Evolutionary conservation across 345 rosid genomes (phyloP).

Genomic region (Acer campestre): DNA sequence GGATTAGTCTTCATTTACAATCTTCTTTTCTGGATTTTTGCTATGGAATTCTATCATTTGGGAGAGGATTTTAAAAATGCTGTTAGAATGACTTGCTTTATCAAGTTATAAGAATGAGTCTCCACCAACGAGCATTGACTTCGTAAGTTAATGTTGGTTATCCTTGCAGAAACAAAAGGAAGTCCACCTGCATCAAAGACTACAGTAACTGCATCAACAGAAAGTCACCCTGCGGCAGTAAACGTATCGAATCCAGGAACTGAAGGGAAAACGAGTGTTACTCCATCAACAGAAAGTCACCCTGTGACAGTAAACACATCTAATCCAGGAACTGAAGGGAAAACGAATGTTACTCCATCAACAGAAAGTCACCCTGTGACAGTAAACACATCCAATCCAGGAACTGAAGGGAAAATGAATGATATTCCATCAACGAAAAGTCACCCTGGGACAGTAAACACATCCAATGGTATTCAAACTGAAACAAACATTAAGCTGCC

Average conservation of each 20-base stretch:
- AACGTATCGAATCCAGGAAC: slow-evolving; percentile 44
- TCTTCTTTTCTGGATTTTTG: slow-evolving; percentile 1
- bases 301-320: slow-evolving; percentile 34
- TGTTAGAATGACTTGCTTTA: neutral
- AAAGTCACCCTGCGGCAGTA: slow-evolving; percentile 25
- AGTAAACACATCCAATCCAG: slow-evolving; percentile 41
- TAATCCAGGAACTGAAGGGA: slow-evolving; percentile 40
- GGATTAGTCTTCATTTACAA: neutral
- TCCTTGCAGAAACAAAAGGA: slow-evolving; percentile 52
- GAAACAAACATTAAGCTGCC: slow-evolving; percentile 45
- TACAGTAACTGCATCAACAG: slow-evolving; percentile 36
- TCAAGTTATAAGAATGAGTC: neutral
- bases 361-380: slow-evolving; percentile 21
- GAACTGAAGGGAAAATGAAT: slow-evolving; percentile 37
- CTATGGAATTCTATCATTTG: neutral
- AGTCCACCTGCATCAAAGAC: slow-evolving; percentile 46
- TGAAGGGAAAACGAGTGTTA: slow-evolving; percentile 40
- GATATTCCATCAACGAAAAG: slow-evolving; percentile 23
- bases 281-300: slow-evolving; percentile 15
- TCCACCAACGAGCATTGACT: slow-evolving; percentile 21
- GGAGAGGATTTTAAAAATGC: neutral
- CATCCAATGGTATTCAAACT: slow-evolving; percentile 40
- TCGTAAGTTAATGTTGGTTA: slow-evolving; percentile 27
- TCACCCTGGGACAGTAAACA: slow-evolving; percentile 32
- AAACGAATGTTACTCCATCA: slow-evolving; percentile 33